A percentile compares a stretch with the other conserved stretches of the same genome.
phyloP scores from a whole-genome alignment of 345 rosid species.

The Litchi chinensis region DNA sequence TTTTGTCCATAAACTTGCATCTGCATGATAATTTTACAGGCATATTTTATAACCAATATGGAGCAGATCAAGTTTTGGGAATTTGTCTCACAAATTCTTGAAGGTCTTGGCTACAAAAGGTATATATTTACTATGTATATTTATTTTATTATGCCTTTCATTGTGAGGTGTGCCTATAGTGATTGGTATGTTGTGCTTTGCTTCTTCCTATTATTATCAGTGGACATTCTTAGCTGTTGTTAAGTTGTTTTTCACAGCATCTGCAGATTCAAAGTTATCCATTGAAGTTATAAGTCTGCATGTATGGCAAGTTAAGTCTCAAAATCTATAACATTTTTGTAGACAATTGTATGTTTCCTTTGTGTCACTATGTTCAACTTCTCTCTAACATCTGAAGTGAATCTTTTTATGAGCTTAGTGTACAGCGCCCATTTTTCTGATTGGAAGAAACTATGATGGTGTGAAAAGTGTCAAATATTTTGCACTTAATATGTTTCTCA shows the following conservation, averaged over 20 bases:
- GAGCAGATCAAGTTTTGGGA: slow-evolving; percentile 95
- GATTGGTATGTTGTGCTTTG: neutral
- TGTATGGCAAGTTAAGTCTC: neutral
- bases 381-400: neutral
- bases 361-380: neutral
- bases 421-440: neutral
- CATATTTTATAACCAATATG: slow-evolving; percentile 90
- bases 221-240: neutral
- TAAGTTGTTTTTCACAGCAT: neutral
- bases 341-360: neutral
- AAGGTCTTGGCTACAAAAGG: slow-evolving; percentile 97
- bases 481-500: neutral
- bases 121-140: neutral
- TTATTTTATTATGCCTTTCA: slow-evolving; percentile 8
- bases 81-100: slow-evolving; percentile 65
- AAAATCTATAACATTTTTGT: neutral
- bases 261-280: neutral
- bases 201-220: neutral
- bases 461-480: neutral
- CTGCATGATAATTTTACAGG: slow-evolving; percentile 46
- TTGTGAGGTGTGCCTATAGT: neutral
- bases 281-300: neutral
- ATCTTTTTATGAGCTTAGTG: neutral
- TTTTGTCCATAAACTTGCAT: slow-evolving; percentile 1
- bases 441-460: neutral